Evolutionary conservation across 495 filamentous ascomycete species (phyloP).

Genomic region (Aspergillus egyptiacus): DNA sequence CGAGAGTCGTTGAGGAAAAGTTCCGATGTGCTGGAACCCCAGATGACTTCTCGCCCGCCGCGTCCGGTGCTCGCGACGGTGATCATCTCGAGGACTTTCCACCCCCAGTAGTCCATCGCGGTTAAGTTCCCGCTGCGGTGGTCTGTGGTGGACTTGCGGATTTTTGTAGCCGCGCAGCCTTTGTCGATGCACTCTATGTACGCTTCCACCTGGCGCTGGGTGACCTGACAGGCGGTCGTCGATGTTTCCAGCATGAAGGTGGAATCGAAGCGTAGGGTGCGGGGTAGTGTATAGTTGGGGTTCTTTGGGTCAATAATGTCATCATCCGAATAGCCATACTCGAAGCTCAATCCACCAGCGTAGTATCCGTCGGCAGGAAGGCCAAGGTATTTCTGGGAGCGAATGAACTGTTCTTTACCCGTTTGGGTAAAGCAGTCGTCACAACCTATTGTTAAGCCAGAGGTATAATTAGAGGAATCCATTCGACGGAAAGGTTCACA

Average conservation of each 20-base stretch:
- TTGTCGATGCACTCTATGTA: slow-evolving; percentile 1
- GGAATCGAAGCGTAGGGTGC: slow-evolving; percentile 7
- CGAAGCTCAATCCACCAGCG: neutral
- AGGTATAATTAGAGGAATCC: too few species aligned
- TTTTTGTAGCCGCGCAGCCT: slow-evolving; percentile 10
- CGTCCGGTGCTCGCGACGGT: neutral
- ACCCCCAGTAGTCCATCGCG: slow-evolving; percentile 11
- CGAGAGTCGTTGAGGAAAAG: slow-evolving; percentile 9
- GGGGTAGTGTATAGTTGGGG: slow-evolving; percentile 1
- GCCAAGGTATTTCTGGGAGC: slow-evolving; percentile 5
- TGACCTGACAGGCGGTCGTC: neutral
- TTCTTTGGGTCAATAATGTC: neutral
- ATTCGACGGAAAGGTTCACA: neutral
- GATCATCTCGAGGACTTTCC: slow-evolving; percentile 2
- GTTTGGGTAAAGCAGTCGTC: neutral
- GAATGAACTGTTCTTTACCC: neutral
- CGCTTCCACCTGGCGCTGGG: slow-evolving; percentile 5
- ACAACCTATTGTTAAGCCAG: slow-evolving; percentile 2
- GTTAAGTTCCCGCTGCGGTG: slow-evolving; percentile 6
- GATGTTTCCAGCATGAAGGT: neutral
- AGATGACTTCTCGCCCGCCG: neutral
- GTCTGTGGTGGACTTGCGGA: slow-evolving; percentile 7
- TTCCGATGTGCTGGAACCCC: slow-evolving; percentile 1
- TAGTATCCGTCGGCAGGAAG: neutral
- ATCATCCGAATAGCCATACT: neutral